These are phyloP conservation scores for Trypanosoma brucei DNA, from an alignment of 208 protist genomes.

Conservation along the genomic window DNA sequence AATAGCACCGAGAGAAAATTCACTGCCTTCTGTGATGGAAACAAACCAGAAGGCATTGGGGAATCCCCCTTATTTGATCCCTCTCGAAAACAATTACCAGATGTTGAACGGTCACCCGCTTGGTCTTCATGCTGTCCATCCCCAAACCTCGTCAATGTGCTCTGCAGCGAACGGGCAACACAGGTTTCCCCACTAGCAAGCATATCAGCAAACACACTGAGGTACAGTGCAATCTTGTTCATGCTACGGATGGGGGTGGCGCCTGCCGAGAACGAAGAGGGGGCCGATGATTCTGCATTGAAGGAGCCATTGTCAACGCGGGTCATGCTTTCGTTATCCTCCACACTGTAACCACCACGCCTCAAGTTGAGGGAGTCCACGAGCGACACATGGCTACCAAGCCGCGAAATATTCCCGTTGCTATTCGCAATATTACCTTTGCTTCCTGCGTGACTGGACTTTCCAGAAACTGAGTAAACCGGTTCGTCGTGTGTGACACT, in stretches of 20 bases:
- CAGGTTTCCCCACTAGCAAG: constrained; percentile 6
- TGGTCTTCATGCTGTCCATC: constrained; percentile 12
- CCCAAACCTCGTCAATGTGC: constrained; percentile 15
- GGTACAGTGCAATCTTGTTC: constrained; percentile 10
- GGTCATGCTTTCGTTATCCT: constrained; percentile 9
- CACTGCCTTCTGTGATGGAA: constrained; percentile 16
- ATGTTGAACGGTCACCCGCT: not conserved
- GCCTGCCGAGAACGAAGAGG: not conserved
- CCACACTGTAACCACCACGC: not conserved
- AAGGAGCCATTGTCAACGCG: constrained; percentile 1
- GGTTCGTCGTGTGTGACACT: not conserved
- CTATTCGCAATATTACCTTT: constrained; percentile 10
- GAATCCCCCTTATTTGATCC: not conserved
- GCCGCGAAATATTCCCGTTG: constrained; percentile 1
- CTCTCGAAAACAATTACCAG: not conserved
- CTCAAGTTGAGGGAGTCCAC: not conserved
- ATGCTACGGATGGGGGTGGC: not conserved
- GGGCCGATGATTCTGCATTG: not conserved
- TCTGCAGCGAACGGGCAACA: constrained; percentile 6
- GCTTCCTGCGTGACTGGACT: not conserved
- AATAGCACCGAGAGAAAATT: constrained; percentile 16
- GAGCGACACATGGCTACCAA: not conserved
- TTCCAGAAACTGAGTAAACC: not conserved
- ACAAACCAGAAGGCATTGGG: not conserved
- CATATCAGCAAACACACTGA: constrained; percentile 16